Base-by-base conservation (phyloP, 352 stramenopile genomes). In the Pythium dissimile region DNA sequence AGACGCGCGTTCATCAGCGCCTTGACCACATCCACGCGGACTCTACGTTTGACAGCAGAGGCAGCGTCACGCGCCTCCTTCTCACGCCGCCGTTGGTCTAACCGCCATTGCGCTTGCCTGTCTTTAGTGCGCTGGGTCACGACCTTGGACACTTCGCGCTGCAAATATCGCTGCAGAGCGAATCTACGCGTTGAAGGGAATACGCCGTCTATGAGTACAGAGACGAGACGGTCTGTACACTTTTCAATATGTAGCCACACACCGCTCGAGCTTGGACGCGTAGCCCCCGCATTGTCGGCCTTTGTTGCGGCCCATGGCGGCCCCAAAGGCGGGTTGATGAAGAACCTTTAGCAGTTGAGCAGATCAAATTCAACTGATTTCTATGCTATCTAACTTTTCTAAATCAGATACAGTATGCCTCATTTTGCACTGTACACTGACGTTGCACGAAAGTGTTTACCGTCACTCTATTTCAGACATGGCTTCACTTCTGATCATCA, bases 221-320 rank as follows among this genome's bases (percentile, higher is more conserved):
- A n/a, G n/a, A n/a, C n/a, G n/a, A n/a, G n/a, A n/a, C n/a, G n/a
- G n/a, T n/a, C n/a, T n/a, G n/a, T n/a, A n/a, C n/a, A n/a, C n/a
- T n/a, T n/a, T n/a, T n/a, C n/a, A n/a, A n/a, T n/a, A n/a, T n/a
- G 18, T 12, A 2, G 21, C 13, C 23, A n/a, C 53, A 20, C 13
- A 79, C 81, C 77, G 66, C 70, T 88, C 79, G 58, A 86, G 83
- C 72, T 92, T 92, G 54, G 77, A 89, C 54, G 64, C 64, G 46
- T 75, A 86, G 64, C 75, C 77, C 23, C 79, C 81, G 64, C 79
- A 89, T 61, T 89, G 81, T 8, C 79, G 71, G 8, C 78, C 81
- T 58, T 91, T 91, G 24, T 91, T 91, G 38, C 81, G 72, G 0
- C 79, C 79, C 81, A 92, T 91, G 51, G 20, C 8, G 11, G 31